phyloP scores from a whole-genome alignment of 2,329 filamentous ascomycete genomes.

The Penicillium sp. region DNA sequence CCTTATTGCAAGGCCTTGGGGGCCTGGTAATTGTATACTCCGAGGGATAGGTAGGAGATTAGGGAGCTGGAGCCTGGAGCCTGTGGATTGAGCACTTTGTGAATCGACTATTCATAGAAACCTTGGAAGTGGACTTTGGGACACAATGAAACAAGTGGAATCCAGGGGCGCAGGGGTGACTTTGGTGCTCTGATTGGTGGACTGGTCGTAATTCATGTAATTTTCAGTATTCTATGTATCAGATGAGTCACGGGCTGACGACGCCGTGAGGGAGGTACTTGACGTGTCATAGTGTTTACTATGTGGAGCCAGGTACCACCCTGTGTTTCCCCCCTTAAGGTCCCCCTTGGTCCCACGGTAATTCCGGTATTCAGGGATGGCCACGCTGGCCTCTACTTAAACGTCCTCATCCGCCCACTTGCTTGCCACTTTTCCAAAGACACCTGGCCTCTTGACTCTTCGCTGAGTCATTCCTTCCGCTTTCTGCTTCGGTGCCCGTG shows the following conservation, averaged over 20 bases:
- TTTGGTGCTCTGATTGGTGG: neutral
- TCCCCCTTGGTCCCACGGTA: neutral
- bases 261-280: conserved; percentile 6
- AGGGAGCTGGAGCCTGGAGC: no score
- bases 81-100: neutral
- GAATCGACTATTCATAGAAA: neutral
- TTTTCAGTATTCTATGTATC: neutral
- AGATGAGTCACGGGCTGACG: neutral
- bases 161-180: conserved; percentile 7
- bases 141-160: conserved; percentile 3
- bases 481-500: conserved; percentile 29
- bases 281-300: neutral
- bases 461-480: conserved; percentile 22
- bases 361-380: neutral
- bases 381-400: conserved; percentile 47
- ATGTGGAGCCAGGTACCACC: neutral
- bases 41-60: no score
- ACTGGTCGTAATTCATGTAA: neutral
- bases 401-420: conserved; percentile 6
- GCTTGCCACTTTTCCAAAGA: conserved; percentile 20
- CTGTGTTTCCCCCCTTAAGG: neutral
- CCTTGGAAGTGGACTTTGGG: neutral
- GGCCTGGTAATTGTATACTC: neutral
- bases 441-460: conserved; percentile 36
- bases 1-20: neutral